Percentiles rank a stretch among this genome's conserved stretches.
These are phyloP conservation scores for Xerocomus nothofagi DNA, from an alignment of 1,284 basidiomycete genomes.

Conservation along the genomic window DNA sequence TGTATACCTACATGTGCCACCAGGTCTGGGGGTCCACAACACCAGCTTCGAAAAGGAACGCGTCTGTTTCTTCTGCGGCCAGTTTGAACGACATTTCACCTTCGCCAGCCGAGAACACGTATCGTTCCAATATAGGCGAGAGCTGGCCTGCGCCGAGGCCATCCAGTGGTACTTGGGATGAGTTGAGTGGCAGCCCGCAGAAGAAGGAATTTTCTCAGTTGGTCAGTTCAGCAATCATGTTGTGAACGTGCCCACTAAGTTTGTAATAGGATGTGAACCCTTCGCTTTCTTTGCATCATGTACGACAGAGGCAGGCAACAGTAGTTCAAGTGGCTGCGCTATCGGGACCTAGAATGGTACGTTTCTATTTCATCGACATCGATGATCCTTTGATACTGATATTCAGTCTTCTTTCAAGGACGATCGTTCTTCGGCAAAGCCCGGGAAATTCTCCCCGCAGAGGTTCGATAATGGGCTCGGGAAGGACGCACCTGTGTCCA, in stretches of 20 bases:
- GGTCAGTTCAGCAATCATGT: constrained; percentile 34
- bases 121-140: constrained; percentile 49
- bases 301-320: constrained; percentile 52
- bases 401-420: constrained; percentile 40
- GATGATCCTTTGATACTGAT: constrained; percentile 15
- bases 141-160: constrained; percentile 54
- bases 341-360: constrained; percentile 44
- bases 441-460: constrained; percentile 54
- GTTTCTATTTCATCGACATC: constrained; percentile 24
- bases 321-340: constrained; percentile 40
- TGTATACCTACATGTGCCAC: constrained; percentile 8
- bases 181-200: constrained; percentile 47
- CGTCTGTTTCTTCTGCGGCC: constrained; percentile 59
- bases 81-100: constrained; percentile 52
- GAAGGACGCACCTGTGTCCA: constrained; percentile 41
- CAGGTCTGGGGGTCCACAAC: constrained; percentile 62
- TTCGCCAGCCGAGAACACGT: constrained; percentile 47
- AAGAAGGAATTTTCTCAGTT: constrained; percentile 51
- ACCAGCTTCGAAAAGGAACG: constrained; percentile 54
- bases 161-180: constrained; percentile 63
- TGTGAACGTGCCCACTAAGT: constrained; percentile 11
- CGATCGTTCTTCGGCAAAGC: constrained; percentile 48
- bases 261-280: constrained; percentile 37
- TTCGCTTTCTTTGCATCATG: constrained; percentile 43
- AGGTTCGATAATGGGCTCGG: constrained; percentile 48